Base-by-base conservation (phyloP, 805 yeast species). In the Suhomyces pyralidae region DNA sequence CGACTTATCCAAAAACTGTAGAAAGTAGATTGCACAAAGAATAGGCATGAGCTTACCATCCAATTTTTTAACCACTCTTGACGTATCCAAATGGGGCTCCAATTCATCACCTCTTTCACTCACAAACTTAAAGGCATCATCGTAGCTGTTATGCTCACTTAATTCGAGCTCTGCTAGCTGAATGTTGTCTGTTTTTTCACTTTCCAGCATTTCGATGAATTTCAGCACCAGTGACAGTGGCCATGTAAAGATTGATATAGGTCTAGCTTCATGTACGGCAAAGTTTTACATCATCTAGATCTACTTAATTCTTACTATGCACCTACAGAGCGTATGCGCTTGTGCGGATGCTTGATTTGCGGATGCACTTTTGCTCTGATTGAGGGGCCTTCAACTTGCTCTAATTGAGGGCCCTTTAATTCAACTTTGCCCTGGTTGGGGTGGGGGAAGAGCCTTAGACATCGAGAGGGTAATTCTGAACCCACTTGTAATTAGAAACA, bases 1-100 rank as follows among this genome's bases (percentile, higher is more conserved):
- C n/a, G 81, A 74, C 59, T 84, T 84, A 57, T 84, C 88, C 51
- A 83, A 66, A 58, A 81, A 81, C 68, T 83, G 85, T 15, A 82
- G 65, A 51, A 83, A 77, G 57, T 83, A 83, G 12, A 81, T 76
- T 36, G 75, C 68, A 57, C 85, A 80, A 57, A 83, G 63, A 26
- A 82, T 65, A 0, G 84, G 74, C 62, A 82, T 61, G 17, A 83
- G 69, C 40, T 76, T 68, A 6, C 51, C 42, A 62, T 83, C 88
- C n/a, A 83, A 66, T 59, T 78, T 81, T 15, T 67, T 47, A 30
- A 58, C 50, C 8, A 55, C 45, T 40, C 36, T 22, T 1, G 45
- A 12, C n/a, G 43, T 38, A n/a, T 12, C n/a, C 28, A 17, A 10
- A 9, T 26, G 7, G 28, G 12, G 7, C 14, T 4, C 14, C 24